These are phyloP conservation scores for Trebouxia gelatinosa DNA, from an alignment of 163 green algal species.

Conservation along the genomic window DNA sequence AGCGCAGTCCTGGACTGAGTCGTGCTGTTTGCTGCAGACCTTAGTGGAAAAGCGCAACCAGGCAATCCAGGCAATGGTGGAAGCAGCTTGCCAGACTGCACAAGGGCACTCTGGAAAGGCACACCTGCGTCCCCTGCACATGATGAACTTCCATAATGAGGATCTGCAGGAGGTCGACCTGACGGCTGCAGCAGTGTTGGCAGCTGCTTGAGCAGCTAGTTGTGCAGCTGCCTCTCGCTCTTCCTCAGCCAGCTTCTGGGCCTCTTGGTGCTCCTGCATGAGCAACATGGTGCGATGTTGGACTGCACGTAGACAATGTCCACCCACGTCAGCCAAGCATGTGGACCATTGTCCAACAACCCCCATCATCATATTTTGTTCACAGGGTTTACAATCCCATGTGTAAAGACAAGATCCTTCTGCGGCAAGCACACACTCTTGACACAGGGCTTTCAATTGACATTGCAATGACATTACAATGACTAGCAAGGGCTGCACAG, in stretches of 20 bases:
- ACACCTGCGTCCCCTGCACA: slow-evolving; percentile 6
- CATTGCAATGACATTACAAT: too few relatives aligned
- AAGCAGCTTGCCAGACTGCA: not conserved
- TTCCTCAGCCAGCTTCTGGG: slow-evolving; percentile 18
- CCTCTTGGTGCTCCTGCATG: slow-evolving; percentile 23
- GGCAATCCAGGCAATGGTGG: slow-evolving; percentile 13
- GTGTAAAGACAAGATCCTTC: too few relatives aligned
- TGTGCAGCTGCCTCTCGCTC: slow-evolving; percentile 21
- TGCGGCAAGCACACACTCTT: too few relatives aligned
- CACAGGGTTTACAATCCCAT: too few relatives aligned
- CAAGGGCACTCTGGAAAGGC: not conserved
- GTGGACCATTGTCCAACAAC: too few relatives aligned
- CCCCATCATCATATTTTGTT: too few relatives aligned
- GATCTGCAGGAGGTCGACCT: slow-evolving; percentile 19
- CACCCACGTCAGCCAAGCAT: too few relatives aligned
- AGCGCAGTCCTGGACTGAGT: too few relatives aligned
- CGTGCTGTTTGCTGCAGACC: slow-evolving; percentile 1
- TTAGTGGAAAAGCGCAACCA: slow-evolving; percentile 24
- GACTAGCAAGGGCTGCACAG: too few relatives aligned
- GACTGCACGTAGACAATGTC: too few relatives aligned
- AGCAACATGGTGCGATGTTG: not conserved
- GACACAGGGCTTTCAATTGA: too few relatives aligned
- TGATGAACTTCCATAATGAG: slow-evolving; percentile 13
- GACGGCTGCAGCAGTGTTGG: slow-evolving; percentile 17
- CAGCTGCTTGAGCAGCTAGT: slow-evolving; percentile 10